Conservation (phyloP, 2,329 filamentous ascomycete species). For the Fusarium miscanthi region DNA sequence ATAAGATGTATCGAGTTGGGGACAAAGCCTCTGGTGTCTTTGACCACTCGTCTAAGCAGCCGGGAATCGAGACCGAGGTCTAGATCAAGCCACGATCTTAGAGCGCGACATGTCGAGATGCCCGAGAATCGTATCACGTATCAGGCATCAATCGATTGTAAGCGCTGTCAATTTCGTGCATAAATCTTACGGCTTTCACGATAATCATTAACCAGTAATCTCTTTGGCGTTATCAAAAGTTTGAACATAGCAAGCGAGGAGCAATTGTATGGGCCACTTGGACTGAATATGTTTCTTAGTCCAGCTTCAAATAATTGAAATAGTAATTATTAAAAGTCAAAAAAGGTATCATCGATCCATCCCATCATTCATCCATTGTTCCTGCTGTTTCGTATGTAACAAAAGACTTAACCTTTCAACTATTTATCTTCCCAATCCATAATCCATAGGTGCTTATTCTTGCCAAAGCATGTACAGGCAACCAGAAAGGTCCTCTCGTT, state of each 20-base stretch:
- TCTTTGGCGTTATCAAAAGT: constrained; percentile 7
- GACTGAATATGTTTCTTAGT: neutral
- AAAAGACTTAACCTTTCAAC: constrained; percentile 1
- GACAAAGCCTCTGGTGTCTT: constrained; percentile 68
- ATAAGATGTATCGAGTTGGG: constrained; percentile 67
- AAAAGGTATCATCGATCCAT: constrained; percentile 35
- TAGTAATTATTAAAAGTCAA: constrained; percentile 15
- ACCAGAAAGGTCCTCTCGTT: constrained; percentile 1
- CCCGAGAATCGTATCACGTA: neutral
- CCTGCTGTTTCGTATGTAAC: constrained; percentile 24
- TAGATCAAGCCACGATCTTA: constrained; percentile 51
- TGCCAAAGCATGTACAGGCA: constrained; percentile 8
- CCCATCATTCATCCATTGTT: constrained; percentile 35
- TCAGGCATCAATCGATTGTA: neutral
- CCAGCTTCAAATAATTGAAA: constrained; percentile 12
- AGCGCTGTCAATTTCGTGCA: neutral
- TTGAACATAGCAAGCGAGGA: constrained; percentile 25
- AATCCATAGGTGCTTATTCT: constrained; percentile 3
- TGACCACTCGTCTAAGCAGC: constrained; percentile 67
- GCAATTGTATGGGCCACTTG: neutral
- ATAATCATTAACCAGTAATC: neutral
- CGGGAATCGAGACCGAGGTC: constrained; percentile 76
- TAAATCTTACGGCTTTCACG: neutral
- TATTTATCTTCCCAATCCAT: constrained; percentile 8
- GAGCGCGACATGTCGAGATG: constrained; percentile 1